Percentiles rank a stretch among this genome's conserved stretches.
These are phyloP conservation scores for Calonectria ilicicola DNA, from an alignment of 2,329 filamentous ascomycete species.

Conservation along the genomic window DNA sequence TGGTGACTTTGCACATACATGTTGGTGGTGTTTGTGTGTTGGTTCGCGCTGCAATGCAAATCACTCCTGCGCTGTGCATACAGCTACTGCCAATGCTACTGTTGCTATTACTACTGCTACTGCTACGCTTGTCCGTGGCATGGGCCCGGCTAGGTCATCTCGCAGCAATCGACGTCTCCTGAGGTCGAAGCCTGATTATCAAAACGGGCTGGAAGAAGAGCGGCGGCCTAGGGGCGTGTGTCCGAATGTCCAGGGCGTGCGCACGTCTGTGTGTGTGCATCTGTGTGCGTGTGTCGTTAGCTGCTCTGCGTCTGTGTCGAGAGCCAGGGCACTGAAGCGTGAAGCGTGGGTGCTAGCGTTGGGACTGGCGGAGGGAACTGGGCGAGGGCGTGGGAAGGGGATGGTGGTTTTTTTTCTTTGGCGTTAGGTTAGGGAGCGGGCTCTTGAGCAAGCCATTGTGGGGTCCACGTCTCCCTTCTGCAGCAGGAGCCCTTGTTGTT, in stretches of 20 bases:
- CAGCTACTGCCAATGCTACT: neutral
- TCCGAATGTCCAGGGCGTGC: neutral
- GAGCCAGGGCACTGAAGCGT: conserved; percentile 11
- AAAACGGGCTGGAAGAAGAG: neutral
- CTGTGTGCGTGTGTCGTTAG: conserved; percentile 2
- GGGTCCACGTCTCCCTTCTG: conserved; percentile 19
- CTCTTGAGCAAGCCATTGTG: conserved; percentile 25
- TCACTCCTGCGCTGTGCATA: neutral
- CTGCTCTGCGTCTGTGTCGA: neutral
- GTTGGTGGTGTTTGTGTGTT: neutral
- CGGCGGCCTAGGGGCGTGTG: neutral
- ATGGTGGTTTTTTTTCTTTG: conserved; percentile 5
- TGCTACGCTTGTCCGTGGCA: neutral
- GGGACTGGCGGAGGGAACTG: conserved; percentile 10
- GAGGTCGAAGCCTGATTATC: conserved; percentile 7
- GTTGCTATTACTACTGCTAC: neutral
- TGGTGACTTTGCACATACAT: neutral
- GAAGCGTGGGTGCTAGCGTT: conserved; percentile 24
- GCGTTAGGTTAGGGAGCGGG: conserved; percentile 30
- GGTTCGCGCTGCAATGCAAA: conserved; percentile 3
- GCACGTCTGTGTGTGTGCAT: neutral
- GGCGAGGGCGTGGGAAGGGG: neutral
- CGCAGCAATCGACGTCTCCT: neutral
- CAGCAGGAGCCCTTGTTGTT: conserved; percentile 24
- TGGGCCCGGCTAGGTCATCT: conserved; percentile 3